Base-by-base conservation (phyloP, 345 rosid genomes). In the Hibiscus trionum region DNA sequence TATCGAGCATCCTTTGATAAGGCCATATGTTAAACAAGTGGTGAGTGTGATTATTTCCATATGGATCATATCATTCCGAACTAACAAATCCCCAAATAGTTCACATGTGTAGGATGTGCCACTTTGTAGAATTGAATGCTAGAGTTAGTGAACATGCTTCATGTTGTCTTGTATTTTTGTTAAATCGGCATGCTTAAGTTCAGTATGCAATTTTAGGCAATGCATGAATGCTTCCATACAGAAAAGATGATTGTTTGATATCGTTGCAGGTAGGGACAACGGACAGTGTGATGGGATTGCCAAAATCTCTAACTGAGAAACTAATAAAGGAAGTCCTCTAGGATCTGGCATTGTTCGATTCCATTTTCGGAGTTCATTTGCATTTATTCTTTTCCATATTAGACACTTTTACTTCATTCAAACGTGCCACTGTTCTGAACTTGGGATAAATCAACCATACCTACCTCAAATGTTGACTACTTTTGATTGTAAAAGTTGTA, bases 241-340 rank as follows among this genome's bases (percentile, higher is more conserved):
- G 71, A 59, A 47, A 33, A 62, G 29, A 47, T 60, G 64, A 37
- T 24, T 24, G 49, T 21, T 65, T 65, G 60, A 62, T 65, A 11
- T 73, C 35, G 52, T 59, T 82, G 75, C 94, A 93, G 97, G 86
- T 83, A 29, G 98, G 98, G 72, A 87, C 94, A 42, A 90, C 88
- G 1, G 98, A 93, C 77, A 91, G 98, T 9, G 93, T 93, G 80
- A 93, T 89, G 97, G 96, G 96, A 77, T 93, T 93, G 27, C 89
- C 98, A 0, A 93, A 86, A 84, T 86, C 83, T 62, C 84, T 88
- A 24, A 82, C 91, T 0, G 77, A 88, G 74, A 91, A 84, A 79
- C 91, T 91, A 68, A 50, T 88, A 8, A 83, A 80, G 80, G 88
- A 86, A 78, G 89, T 84, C 26, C 78, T 88, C 15, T 81, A 33